Base-by-base conservation (phyloP, 495 filamentous ascomycete species). In the Trichoderma orchidacearum region DNA sequence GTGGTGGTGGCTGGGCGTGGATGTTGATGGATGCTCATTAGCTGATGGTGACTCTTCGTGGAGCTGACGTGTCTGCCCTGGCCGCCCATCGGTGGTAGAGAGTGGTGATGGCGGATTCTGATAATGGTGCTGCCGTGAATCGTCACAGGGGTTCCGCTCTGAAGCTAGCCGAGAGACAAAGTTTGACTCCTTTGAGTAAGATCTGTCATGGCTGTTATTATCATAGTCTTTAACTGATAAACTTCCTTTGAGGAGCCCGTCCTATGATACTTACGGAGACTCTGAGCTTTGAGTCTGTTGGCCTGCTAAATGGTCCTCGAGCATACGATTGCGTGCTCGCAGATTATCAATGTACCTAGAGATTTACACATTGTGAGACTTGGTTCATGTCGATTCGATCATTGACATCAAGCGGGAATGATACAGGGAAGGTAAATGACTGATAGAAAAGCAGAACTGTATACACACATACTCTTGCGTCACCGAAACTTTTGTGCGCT, bases 401-500 rank as follows among this genome's bases (percentile, higher is more conserved):
- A n/a, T n/a, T n/a, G n/a, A n/a, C n/a, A n/a, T n/a, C n/a, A n/a
- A n/a, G n/a, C n/a, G n/a, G n/a, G n/a, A n/a, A n/a, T n/a, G n/a
- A n/a, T n/a, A n/a, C n/a, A n/a, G n/a, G n/a, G n/a, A n/a, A n/a
- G n/a, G n/a, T n/a, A n/a, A n/a, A n/a, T n/a, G n/a, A n/a, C n/a
- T n/a, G n/a, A n/a, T n/a, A 31, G 30, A 12, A 27, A 38, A 32
- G 29, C 1, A 45, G 7, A 54, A 13, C 1, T 5, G 15, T 15
- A 30, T 3, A 36, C 34, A 13, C n/a, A 27, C 55, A 31, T 57
- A 57, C 55, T 57, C 55, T 18, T 57, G 55, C 18, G 55, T 57
- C 55, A 57, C 55, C 0, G 55, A 57, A n/a, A 57, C 51, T 30
- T 48, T 57, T 6, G 55, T 57, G 29, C 55, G 38, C 11, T 57